Base-by-base conservation (phyloP, 2,329 filamentous ascomycete genomes). In the Escovopsis sp. region DNA sequence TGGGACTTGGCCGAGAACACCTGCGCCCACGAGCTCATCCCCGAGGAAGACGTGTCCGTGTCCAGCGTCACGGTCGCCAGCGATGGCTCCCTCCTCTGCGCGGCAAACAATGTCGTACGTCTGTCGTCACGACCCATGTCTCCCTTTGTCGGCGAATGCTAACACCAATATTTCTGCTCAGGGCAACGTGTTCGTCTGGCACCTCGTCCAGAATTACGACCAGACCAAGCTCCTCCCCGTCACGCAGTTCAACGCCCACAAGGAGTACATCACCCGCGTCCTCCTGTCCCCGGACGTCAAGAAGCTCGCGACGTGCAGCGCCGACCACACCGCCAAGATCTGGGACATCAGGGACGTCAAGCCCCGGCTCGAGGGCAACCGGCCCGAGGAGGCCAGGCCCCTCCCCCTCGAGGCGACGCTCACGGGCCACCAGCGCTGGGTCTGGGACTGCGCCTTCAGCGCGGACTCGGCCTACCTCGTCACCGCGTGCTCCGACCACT, bases 1-100 rank as follows among this genome's bases (percentile, higher is more conserved):
- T 98, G 91, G 91, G 91, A 98, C 57, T 64, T 98, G 44, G 87
- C 87, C 8, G 88, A 96, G 72, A 96, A 95, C 59, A 93, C 87
- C 55, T 98, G 91, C 68, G 88, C 85, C 0, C 89, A 96, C 61
- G 85, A 96, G 64, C 72, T 98, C 49, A 93, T 95, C 38, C 91
- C 91, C 1, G 91, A 96, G 61, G 89, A 95, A 53, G 89, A 96
- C 55, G 85, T 94, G 35, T 82, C 85, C 0, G 85, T 98, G 26
- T 82, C 88, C 10, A 95, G 87, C 57, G 88, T 98, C 26, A 96
- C 91, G 2, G 88, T 98, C 40, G 91, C 91, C 3, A 94, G 82
- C 45, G 91, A 98, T 59, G 91, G 91, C 4, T 85, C 85, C 30
- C 74, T 96, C 46, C 77, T 98, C 1, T 94, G 88, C 56, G 91